Evolutionary conservation across 2,329 filamentous ascomycete species (phyloP), one percentile per base, ranked within the genome.

Genomic region (Phyllosticta ampelicida): DNA sequence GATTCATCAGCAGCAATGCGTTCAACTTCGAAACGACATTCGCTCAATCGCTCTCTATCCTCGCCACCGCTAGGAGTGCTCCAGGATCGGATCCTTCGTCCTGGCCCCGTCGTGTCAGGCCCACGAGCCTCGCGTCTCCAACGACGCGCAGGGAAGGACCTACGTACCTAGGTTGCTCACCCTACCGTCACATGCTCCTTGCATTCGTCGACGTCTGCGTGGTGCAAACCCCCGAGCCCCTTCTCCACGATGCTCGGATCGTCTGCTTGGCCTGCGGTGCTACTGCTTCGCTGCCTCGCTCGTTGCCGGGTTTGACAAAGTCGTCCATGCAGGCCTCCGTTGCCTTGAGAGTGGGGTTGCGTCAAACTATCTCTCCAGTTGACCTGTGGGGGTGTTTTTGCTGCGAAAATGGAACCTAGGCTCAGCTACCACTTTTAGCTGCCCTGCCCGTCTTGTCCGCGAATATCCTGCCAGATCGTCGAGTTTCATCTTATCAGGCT

Each of bases 221-320:
- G 30, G 19, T 18, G 36, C 48, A 20, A 50, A 21, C 52, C 51
- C 48, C 52, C 48, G 13, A 50, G n/a, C 52, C 51, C 48, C 52
- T 58, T 58, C 56, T 54, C 56, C 56, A 58, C 56, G 54, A 54
- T 58, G 51, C 48, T 58, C 56, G 48, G 56, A 58, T 54, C 51
- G 56, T 51, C 51, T 51, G 18, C 51, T 58, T 58, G 51, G 36
- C 56, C 26, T 51, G 51, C 48, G 44, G 51, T 28, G 44, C 51
- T 51, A 36, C 49, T 23, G 48, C 56, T 54, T 58, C 51, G 56
- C 56, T 52, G 52, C 52, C 28, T 51, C 28, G 56, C 52, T 48
- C 51, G 18, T 26, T 13, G 49, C 19, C 49, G 19, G 49, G 21
- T 51, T 51, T 5, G 16, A 8, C 16, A 21, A 6, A 18, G 23